Base-by-base conservation (phyloP, 805 yeast species). In the Metschnikowia henanensis region DNA sequence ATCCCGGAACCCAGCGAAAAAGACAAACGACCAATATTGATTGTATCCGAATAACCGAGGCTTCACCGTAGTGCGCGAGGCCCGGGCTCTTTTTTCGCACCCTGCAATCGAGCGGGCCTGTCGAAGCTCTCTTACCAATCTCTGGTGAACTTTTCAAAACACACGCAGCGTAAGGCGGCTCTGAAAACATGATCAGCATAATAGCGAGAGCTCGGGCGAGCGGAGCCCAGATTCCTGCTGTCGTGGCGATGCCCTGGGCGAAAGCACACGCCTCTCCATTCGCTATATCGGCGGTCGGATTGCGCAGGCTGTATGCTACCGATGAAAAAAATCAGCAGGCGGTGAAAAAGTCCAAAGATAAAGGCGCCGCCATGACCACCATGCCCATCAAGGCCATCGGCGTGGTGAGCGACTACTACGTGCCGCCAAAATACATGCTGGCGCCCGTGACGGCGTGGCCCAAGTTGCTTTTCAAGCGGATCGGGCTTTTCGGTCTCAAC, bases 401-500 rank as follows among this genome's bases (percentile, higher is more conserved):
- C 4, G 72, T 68, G 9, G 58, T 71, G 56, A 70, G 73, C 13
- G 74, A 70, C 50, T 70, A 66, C 53, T 71, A 71, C 51, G 54
- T 70, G 20, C 75, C 76, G 10, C 76, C 76, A 8, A 58, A 52
- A 39, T 53, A 67, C 45, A 30, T 46, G 47, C 26, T 43, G 39
- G 18, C 50, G 30, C 53, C 53, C 6, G 47, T 69, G 29, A 58
- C 55, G 22, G 64, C 58, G 56, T 75, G 69, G 79, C 76, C 49
- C 50, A 61, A 55, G 46, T 72, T 80, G 26, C 49, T 84, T 2
- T 62, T 79, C 52, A 79, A 89, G 64, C 77, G 84, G 53, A 65
- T 85, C 33, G 90, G 83, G 7, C 62, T 80, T 38, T 80, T 83
- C 55, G 83, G 88, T 30, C 75, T 80, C 60, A 86, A 84, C 61